Evolutionary conservation across 441 rosid genomes (phyloP).

Genomic region (Rhodomyrtus psidioides): DNA sequence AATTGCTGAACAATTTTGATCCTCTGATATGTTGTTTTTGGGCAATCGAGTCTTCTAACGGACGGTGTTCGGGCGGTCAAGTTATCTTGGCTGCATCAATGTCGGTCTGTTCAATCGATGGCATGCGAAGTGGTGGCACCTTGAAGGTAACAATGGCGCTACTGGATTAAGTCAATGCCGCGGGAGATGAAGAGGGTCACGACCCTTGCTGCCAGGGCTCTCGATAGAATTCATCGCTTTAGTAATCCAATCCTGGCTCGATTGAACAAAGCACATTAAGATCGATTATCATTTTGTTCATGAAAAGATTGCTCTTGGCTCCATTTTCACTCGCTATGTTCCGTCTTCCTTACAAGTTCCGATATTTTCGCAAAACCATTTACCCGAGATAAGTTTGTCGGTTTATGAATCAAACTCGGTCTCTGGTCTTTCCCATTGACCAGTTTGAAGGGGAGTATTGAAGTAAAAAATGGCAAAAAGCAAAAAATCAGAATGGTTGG

Average conservation of each 20-base stretch:
- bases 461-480: neutral
- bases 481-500: too few relatives aligned
- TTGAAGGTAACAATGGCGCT: neutral
- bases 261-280: neutral
- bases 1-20: neutral
- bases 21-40: neutral
- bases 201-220: neutral
- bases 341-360: neutral
- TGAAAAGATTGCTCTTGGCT: neutral
- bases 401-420: neutral
- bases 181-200: neutral
- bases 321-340: neutral
- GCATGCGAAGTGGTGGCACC: neutral
- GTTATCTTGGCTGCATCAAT: neutral
- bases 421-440: neutral
- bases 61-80: neutral
- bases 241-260: neutral
- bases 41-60: neutral
- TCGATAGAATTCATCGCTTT: neutral
- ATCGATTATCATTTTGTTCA: neutral
- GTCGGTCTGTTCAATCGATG: neutral
- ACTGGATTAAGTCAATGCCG: rapidly evolving
- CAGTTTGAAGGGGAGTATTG: neutral
- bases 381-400: neutral
- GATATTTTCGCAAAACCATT: neutral